phyloP scores from a whole-genome alignment of 192 early-diverging fungal genomes.

The Chytriomyces sp. region DNA sequence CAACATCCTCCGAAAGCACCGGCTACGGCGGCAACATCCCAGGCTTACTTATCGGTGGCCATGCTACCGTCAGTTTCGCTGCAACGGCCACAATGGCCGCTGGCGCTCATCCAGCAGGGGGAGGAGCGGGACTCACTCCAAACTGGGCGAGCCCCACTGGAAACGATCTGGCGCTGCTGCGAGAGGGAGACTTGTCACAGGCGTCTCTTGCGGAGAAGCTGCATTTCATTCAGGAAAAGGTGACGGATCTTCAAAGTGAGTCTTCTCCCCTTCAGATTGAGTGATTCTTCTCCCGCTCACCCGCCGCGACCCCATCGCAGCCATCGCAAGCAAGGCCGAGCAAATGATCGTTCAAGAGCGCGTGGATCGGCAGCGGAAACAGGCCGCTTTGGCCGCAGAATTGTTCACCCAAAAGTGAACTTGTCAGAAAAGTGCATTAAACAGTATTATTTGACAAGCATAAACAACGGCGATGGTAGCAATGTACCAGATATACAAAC shows the following conservation, averaged over 20 bases:
- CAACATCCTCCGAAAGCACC: neutral
- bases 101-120: neutral
- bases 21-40: neutral
- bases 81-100: neutral
- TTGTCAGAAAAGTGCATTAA: neutral
- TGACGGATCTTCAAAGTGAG: conserved; percentile 59
- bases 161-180: conserved; percentile 18
- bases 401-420: conserved; percentile 14
- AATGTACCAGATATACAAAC: neutral
- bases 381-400: conserved; percentile 36
- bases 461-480: neutral
- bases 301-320: conserved; percentile 11
- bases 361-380: conserved; percentile 36
- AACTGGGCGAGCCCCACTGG: conserved; percentile 18
- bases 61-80: neutral
- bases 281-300: neutral
- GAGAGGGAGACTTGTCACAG: conserved; percentile 40
- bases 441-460: neutral
- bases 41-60: neutral
- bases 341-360: conserved; percentile 47
- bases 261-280: neutral
- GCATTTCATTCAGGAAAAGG: conserved; percentile 57
- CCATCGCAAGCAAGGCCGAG: conserved; percentile 48
- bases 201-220: conserved; percentile 55
- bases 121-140: conserved; percentile 10